Evolutionary conservation across 2,329 filamentous ascomycete species (phyloP), one percentile per base, ranked within the genome.

Genomic region (Paraphaeosphaeria minitans): DNA sequence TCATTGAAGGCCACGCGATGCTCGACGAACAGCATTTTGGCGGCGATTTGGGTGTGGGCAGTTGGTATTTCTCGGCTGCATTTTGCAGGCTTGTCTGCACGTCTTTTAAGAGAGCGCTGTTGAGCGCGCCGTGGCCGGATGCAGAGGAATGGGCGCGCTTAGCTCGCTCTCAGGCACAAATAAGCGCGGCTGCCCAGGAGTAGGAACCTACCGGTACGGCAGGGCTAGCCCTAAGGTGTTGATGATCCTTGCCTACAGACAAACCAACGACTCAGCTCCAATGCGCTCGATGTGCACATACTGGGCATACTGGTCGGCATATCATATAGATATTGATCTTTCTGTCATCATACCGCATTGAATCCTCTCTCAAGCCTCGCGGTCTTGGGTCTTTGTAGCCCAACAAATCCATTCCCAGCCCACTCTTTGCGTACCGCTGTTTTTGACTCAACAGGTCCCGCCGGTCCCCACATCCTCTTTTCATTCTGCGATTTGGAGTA

Each of bases 381-480:
- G 45, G 39, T 51, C 58, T 60, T 39, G 27, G 55, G 59, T 35
- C 59, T 48, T 37, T 61, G 55, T 13, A 56, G 14, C 2, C 54
- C 58, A 13, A 52, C 24, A 12, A 39, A 48, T 27, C 56, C 48
- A 27, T 51, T 49, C 27, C 51, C 48, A 33, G 45, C 27, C 52
- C 52, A 53, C 9, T 55, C 46, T 13, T 33, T 19, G 12, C 29
- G 39, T 19, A 35, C 35, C 21, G 45, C 9, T 14, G 35, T 19
- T n/a, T 46, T 56, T 9, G 43, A 31, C 12, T 39, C 33, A 27
- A 61, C 37, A 10, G 59, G 59, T 16, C 59, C 59, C 10, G 56
- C 27, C 13, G 59, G 59, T 37, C 59, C 59, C 59, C 59, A 61
- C 16, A 61, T 45, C 19, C 33, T 24, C 24, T 27, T 53, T 19